Percentiles rank a stretch among this genome's conserved stretches.
phyloP scores from a whole-genome alignment of 2,329 filamentous ascomycete genomes.

The Penicillium sp. region DNA sequence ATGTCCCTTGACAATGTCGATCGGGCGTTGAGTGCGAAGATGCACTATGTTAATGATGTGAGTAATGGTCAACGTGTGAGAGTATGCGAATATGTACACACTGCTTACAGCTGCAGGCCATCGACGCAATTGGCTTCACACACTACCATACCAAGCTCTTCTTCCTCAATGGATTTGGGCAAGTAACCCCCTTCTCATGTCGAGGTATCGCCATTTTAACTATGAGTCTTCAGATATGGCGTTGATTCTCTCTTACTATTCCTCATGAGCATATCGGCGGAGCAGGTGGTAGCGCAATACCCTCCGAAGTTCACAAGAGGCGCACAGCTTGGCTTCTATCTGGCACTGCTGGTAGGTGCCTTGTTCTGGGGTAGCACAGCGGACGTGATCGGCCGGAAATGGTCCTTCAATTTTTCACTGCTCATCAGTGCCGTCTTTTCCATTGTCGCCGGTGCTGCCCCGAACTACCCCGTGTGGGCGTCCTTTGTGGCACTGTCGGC shows the following conservation, averaged over 20 bases:
- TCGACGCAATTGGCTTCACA: slow-evolving; percentile 57
- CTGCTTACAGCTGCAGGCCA: slow-evolving; percentile 34
- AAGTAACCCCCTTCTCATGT: background rate
- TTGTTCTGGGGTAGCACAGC: slow-evolving; percentile 69
- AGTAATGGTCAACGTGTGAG: slow-evolving; percentile 21
- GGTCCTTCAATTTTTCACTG: slow-evolving; percentile 68
- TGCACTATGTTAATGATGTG: slow-evolving; percentile 69
- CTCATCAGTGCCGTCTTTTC: slow-evolving; percentile 64
- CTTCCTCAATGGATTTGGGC: slow-evolving; percentile 62
- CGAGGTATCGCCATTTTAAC: too few relatives aligned
- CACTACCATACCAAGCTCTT: slow-evolving; percentile 60
- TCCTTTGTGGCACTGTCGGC: slow-evolving; percentile 64
- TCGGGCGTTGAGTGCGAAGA: slow-evolving; percentile 65
- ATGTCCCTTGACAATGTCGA: slow-evolving; percentile 44
- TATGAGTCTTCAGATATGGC: slow-evolving; percentile 50
- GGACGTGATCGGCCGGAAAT: slow-evolving; percentile 67
- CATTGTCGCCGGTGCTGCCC: slow-evolving; percentile 66
- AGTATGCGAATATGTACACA: too few relatives aligned
- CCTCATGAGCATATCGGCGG: slow-evolving; percentile 32
- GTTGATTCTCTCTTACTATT: slow-evolving; percentile 42
- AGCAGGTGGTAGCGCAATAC: slow-evolving; percentile 28
- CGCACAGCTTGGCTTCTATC: slow-evolving; percentile 42
- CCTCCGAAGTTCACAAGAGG: slow-evolving; percentile 33
- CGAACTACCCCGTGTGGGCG: slow-evolving; percentile 66
- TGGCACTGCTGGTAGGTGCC: slow-evolving; percentile 46